phyloP scores from a whole-genome alignment of 805 yeast genomes.

The Kodamaea hsintzibuensis region DNA sequence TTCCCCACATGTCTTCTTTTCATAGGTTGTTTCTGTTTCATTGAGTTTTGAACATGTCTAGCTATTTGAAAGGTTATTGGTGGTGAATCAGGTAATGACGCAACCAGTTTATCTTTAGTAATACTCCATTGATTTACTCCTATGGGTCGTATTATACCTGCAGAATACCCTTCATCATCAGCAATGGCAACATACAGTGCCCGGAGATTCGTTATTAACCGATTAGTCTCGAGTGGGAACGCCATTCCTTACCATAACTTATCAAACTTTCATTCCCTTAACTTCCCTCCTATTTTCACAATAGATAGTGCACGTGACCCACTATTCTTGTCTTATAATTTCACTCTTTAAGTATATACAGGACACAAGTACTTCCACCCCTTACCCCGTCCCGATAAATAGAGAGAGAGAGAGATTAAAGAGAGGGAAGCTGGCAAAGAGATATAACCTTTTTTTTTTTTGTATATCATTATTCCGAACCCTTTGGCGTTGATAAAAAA shows the following conservation, averaged over 20 bases:
- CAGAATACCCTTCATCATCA: conserved; percentile 24
- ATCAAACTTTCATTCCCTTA: neutral
- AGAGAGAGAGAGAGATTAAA: neutral
- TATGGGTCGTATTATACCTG: neutral
- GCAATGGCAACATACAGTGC: conserved; percentile 25
- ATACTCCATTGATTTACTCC: neutral
- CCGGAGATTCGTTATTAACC: conserved; percentile 31
- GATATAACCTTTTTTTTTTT: neutral
- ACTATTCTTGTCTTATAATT: too few relatives aligned
- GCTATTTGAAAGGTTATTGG: conserved; percentile 32
- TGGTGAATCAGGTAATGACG: conserved; percentile 25
- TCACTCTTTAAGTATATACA: too few relatives aligned
- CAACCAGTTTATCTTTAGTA: neutral
- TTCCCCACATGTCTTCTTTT: neutral
- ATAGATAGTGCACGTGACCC: neutral
- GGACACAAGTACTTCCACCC: neutral
- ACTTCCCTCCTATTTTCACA: neutral
- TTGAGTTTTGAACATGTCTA: conserved; percentile 20
- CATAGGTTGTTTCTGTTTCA: conserved; percentile 4
- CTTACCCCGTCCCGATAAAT: neutral
- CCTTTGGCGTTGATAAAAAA: neutral
- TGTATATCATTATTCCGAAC: neutral
- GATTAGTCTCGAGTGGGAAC: conserved; percentile 34
- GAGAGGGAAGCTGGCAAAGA: neutral
- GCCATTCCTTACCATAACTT: conserved; percentile 29